Evolutionary conservation across 352 stramenopile species (phyloP), one percentile per base, ranked within the genome.

Genomic region (Globisporangium rhizosaccharum): DNA sequence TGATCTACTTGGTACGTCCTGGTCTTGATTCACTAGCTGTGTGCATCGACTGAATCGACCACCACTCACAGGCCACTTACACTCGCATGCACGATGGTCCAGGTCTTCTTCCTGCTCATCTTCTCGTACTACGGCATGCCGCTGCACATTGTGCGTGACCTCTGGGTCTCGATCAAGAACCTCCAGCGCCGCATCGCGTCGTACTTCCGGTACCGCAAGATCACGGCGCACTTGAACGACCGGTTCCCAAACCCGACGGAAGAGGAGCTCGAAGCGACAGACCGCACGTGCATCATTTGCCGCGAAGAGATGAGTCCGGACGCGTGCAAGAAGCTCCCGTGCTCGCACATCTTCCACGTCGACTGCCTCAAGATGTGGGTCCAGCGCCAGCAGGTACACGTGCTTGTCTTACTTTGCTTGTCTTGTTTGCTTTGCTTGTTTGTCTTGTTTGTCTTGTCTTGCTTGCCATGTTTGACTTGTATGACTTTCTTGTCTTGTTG

Each of bases 321-420:
- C 4, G 75, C 75, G 18, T 96, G 89, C 70, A 99, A 99, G 66
- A 98, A 98, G 68, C 71, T 99, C 18, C 83, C 82, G n/a, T 99
- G 97, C 71, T 89, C 88, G 39, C 97, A 99, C 69, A 96, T 98
- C 52, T 99, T 99, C 68, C 95, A 99, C 66, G 87, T 98, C 37
- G 85, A 97, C 66, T 99, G 97, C 70, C 75, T 99, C 12, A 94
- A 97, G 56, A 97, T 99, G 80, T 99, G 97, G 97, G 86, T 99
- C 17, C 94, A 99, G 62, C 96, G 98, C 57, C 97, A 99, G 65
- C 97, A 99, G 57, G 73, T 81, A 63, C 33, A 15, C 11, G 10
- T 33, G 36, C 2, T 20, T 53, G 18, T 0, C 47, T 17, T 42
- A 14, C 3, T 25, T 25, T 23, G n/a, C 7, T 53, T 36, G 30